A percentile compares a stretch with the other conserved stretches of the same genome.
These are phyloP conservation scores for Phytophthora podocarpi DNA, from an alignment of 352 stramenopile species.

Conservation along the genomic window DNA sequence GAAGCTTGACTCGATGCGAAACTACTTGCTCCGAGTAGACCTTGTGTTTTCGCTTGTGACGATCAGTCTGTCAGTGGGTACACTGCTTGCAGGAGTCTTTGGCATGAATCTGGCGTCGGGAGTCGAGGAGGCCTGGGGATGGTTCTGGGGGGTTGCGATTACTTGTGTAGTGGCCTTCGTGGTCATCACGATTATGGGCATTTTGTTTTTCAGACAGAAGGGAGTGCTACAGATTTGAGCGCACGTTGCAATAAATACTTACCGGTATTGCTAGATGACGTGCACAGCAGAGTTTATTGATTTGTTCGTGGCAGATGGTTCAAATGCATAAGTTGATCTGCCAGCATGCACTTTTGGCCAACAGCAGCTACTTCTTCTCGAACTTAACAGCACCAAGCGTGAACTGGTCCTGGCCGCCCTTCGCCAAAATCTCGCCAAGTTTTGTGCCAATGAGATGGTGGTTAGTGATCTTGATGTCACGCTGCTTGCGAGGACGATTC, in stretches of 20 bases:
- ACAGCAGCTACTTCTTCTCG: constrained; percentile 58
- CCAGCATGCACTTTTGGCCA: neutral
- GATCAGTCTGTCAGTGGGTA: constrained; percentile 68
- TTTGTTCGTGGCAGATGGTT: neutral
- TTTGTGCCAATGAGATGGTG: constrained; percentile 88
- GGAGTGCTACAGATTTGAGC: constrained; percentile 53
- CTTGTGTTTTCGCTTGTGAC: constrained; percentile 74
- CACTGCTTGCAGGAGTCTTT: constrained; percentile 69
- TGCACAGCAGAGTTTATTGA: constrained; percentile 8
- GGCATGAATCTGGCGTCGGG: constrained; percentile 75
- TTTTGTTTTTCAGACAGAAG: constrained; percentile 71
- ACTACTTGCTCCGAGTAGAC: constrained; percentile 76
- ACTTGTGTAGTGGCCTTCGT: constrained; percentile 51
- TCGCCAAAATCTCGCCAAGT: constrained; percentile 82
- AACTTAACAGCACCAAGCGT: constrained; percentile 85
- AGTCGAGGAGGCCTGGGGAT: constrained; percentile 43
- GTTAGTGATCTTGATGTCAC: constrained; percentile 91
- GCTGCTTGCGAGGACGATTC: constrained; percentile 77
- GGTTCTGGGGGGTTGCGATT: constrained; percentile 68
- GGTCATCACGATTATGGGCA: constrained; percentile 43
- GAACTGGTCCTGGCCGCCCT: constrained; percentile 77
- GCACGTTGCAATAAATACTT: constrained; percentile 18
- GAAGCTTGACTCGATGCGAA: constrained; percentile 80
- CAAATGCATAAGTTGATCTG: neutral
- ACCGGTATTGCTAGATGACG: constrained; percentile 5